Conservation (phyloP, 352 stramenopile species). For the Achlya hypogyna region DNA sequence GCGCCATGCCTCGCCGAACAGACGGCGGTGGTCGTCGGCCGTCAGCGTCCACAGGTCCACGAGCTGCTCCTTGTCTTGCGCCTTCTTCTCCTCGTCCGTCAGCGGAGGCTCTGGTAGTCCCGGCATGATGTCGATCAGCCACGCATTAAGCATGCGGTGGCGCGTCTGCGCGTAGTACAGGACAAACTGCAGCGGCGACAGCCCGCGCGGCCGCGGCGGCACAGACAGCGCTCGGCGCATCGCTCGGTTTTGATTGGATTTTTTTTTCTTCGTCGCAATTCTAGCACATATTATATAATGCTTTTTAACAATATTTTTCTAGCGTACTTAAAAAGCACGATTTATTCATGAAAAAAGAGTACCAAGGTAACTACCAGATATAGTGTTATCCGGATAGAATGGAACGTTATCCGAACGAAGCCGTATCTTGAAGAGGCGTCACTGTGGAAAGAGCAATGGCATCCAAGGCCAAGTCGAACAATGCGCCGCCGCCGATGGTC, state of each 20-base stretch:
- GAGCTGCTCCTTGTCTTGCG: constrained; percentile 39
- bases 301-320: neutral
- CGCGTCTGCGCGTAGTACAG: constrained; percentile 65
- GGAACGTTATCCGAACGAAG: neutral
- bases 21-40: constrained; percentile 49
- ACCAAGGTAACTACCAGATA: too few relatives aligned
- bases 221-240: neutral
- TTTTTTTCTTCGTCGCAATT: neutral
- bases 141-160: constrained; percentile 38
- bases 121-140: constrained; percentile 43
- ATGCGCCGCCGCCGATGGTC: neutral
- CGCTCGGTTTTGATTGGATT: neutral
- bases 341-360: too few relatives aligned
- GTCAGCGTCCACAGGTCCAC: constrained; percentile 76
- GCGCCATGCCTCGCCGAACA: constrained; percentile 52
- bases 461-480: neutral
- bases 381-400: neutral
- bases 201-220: neutral
- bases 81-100: constrained; percentile 31
- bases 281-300: neutral
- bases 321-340: too few relatives aligned
- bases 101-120: constrained; percentile 58
- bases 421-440: neutral
- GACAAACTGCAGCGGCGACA: constrained; percentile 61
- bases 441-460: neutral